Evolutionary conservation across 2,329 filamentous ascomycete species (phyloP).

Genomic region (Cryphonectria radicalis): DNA sequence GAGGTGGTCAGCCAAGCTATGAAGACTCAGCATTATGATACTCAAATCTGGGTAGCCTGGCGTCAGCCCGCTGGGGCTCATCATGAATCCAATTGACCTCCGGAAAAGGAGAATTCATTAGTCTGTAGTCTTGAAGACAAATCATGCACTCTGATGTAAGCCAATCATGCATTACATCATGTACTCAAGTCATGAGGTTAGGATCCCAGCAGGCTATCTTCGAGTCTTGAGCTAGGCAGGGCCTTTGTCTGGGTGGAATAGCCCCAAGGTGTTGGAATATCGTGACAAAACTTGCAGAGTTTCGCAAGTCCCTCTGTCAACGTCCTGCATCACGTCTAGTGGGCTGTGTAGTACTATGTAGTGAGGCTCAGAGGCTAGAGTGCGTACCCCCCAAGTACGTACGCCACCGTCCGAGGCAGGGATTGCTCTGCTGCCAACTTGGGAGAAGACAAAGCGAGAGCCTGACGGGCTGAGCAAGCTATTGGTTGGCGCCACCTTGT

Average conservation of each 20-base stretch:
- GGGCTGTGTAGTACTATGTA: neutral
- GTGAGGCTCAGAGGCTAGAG: constrained; percentile 1
- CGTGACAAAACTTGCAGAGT: neutral
- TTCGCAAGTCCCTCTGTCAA: neutral
- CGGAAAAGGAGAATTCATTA: neutral
- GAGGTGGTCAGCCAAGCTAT: neutral
- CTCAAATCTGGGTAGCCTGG: neutral
- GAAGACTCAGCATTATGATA: neutral
- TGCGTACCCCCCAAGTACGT: neutral
- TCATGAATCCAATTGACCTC: neutral
- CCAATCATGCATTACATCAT: neutral
- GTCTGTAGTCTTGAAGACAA: neutral
- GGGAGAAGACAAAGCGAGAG: neutral
- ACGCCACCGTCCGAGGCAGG: neutral
- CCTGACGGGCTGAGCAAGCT: neutral
- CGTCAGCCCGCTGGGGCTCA: neutral
- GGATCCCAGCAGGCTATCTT: neutral
- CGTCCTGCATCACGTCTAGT: neutral
- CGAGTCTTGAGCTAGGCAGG: neutral
- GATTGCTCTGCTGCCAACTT: neutral
- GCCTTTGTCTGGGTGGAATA: neutral
- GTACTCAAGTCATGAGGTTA: neutral
- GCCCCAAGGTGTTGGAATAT: neutral
- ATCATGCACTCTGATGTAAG: neutral
- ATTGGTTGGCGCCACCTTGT: neutral